Conservation (phyloP, 2,329 filamentous ascomycete species). For the Nectriaceae sp. region DNA sequence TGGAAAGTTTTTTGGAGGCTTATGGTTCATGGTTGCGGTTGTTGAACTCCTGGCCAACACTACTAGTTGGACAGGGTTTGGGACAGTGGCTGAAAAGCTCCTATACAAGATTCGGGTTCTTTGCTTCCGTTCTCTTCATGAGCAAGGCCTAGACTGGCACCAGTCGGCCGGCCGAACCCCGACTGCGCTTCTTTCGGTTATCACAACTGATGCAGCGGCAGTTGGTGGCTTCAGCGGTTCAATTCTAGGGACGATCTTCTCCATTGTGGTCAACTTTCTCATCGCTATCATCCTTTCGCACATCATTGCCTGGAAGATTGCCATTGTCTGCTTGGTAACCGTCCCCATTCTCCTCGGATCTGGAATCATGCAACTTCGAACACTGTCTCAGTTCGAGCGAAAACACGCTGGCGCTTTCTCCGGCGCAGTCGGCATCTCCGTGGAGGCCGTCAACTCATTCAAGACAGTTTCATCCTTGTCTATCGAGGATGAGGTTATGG, state of each 20-base stretch:
- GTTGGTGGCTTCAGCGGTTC: conserved; percentile 70
- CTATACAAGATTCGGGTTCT: conserved; percentile 64
- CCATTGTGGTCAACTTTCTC: conserved; percentile 67
- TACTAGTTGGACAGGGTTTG: conserved; percentile 54
- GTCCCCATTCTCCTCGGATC: conserved; percentile 70
- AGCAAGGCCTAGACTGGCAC: conserved; percentile 72
- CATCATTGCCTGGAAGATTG: conserved; percentile 75
- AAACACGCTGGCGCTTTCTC: conserved; percentile 66
- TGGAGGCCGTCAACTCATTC: conserved; percentile 67
- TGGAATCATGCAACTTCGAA: conserved; percentile 68
- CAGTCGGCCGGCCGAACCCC: conserved; percentile 65
- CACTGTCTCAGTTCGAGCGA: conserved; percentile 62
- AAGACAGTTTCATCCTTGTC: conserved; percentile 62
- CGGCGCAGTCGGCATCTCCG: conserved; percentile 63
- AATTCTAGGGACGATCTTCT: conserved; percentile 69
- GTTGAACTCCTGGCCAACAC: conserved; percentile 55
- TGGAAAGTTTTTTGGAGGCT: conserved; percentile 53
- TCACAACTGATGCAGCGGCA: conserved; percentile 69
- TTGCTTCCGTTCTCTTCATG: conserved; percentile 64
- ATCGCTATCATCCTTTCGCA: conserved; percentile 69
- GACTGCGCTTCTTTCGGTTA: conserved; percentile 62
- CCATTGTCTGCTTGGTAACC: conserved; percentile 68
- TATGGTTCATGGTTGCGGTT: conserved; percentile 57
- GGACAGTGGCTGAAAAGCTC: conserved; percentile 59
- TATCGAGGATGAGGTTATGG: conserved; percentile 52